Base-by-base conservation (phyloP, 352 stramenopile species). In the Pythium brassicae region DNA sequence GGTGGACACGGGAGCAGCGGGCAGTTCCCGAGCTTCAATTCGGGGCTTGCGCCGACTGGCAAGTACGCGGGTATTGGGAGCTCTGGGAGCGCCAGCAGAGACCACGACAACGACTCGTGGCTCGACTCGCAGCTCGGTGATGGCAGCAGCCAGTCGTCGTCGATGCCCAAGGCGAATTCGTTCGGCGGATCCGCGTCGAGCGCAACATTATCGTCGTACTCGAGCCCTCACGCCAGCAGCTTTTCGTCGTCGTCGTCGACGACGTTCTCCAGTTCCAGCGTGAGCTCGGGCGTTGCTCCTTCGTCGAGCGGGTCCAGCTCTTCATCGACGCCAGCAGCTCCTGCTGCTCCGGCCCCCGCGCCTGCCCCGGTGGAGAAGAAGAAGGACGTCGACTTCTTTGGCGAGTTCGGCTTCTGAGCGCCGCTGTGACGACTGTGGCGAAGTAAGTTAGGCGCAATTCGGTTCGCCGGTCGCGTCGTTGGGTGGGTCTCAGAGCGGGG, bases 301-400 rank as follows among this genome's bases (percentile, higher is more conserved):
- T 55, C 56, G 27, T 54, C 54, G 44, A 54, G 51, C 43, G 63
- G 57, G 60, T 58, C 63, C 59, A 59, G 57, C 75, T 35, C 29
- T 53, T 43, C 51, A 8, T 55, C 63, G 15, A 26, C 48, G 12
- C 25, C 40, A 6, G n/a, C 48, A n/a, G 25, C 37, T 39, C 1
- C 73, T 35, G 37, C 61, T 0, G 49, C 50, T 12, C 23, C 61
- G 29, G 42, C 66, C 19, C 48, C 65, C 25, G 40, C 65, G 12
- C 51, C 62, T 7, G 39, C 69, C 11, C 61, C 70, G 7, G 63
- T 73, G 23, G 70, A 69, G 22, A 70, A 72, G 23, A 89, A 90
- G 76, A 92, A 92, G 60, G 76, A 92, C 50, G 82, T 92, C 22
- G 82, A 92, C 58, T 92, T 92, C 60, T 92, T 92, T 50, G 78